phyloP scores from a whole-genome alignment of 768 basidiomycete species.

The Gloeophyllum trabeum region DNA sequence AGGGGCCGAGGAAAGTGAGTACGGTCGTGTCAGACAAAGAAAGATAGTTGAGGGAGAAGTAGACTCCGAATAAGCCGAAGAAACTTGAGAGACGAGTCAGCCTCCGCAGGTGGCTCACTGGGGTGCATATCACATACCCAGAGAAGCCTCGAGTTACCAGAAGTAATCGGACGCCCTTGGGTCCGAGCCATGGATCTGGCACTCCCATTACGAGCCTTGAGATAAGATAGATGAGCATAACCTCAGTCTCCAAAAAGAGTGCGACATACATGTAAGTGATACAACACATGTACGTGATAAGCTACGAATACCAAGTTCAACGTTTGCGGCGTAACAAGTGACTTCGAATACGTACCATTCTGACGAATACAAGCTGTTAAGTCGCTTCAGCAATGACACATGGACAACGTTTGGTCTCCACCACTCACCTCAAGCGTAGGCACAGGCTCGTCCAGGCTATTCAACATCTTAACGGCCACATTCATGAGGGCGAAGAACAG shows the following conservation, averaged over 20 bases:
- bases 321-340: neutral
- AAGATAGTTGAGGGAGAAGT: slow-evolving; percentile 63
- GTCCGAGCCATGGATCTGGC: slow-evolving; percentile 55
- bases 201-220: slow-evolving; percentile 25
- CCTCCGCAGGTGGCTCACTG: slow-evolving; percentile 16
- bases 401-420: neutral
- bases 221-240: neutral
- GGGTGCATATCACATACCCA: slow-evolving; percentile 29
- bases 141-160: neutral
- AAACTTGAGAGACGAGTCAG: slow-evolving; percentile 34
- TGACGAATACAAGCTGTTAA: slow-evolving; percentile 36
- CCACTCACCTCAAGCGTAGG: slow-evolving; percentile 40
- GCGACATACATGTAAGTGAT: slow-evolving; percentile 32
- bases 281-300: slow-evolving; percentile 40
- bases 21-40: slow-evolving; percentile 73
- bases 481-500: slow-evolving; percentile 53
- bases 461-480: slow-evolving; percentile 51
- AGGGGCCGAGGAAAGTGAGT: slow-evolving; percentile 64
- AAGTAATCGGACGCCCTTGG: neutral
- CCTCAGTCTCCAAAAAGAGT: neutral
- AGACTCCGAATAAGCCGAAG: slow-evolving; percentile 58
- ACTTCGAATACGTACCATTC: slow-evolving; percentile 34
- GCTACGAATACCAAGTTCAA: slow-evolving; percentile 17
- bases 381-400: neutral
- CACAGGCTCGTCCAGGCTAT: slow-evolving; percentile 44